Evolutionary conservation across 805 yeast species (phyloP).

Genomic region (Metschnikowia koreensis): DNA sequence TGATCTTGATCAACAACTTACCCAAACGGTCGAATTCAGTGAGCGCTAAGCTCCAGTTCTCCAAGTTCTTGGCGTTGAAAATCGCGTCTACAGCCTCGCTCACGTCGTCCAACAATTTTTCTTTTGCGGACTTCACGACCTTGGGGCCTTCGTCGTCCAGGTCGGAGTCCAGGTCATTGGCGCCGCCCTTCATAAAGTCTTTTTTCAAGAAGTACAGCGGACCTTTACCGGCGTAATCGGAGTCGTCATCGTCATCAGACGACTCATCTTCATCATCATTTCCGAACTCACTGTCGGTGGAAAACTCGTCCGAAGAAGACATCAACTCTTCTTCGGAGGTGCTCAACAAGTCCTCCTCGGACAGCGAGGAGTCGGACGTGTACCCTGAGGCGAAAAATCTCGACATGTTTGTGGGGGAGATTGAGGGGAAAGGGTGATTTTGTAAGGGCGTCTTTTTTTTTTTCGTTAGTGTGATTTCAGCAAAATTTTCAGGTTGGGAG

Average conservation of each 20-base stretch:
- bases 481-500: slow-evolving; percentile 15
- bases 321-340: slow-evolving; percentile 63
- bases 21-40: slow-evolving; percentile 76
- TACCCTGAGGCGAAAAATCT: slow-evolving; percentile 79
- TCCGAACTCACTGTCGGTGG: slow-evolving; percentile 51
- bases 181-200: slow-evolving; percentile 42
- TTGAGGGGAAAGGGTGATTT: not conserved
- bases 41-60: slow-evolving; percentile 77
- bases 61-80: slow-evolving; percentile 63
- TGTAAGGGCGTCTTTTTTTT: not conserved
- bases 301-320: slow-evolving; percentile 44
- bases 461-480: slow-evolving; percentile 2
- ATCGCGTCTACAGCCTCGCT: slow-evolving; percentile 62
- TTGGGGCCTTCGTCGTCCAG: slow-evolving; percentile 70
- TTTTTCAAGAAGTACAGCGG: slow-evolving; percentile 57
- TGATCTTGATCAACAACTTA: slow-evolving; percentile 62
- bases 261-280: slow-evolving; percentile 33
- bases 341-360: slow-evolving; percentile 50
- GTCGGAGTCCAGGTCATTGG: slow-evolving; percentile 42
- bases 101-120: slow-evolving; percentile 87
- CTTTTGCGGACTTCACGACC: slow-evolving; percentile 91
- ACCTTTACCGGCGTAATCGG: slow-evolving; percentile 39
- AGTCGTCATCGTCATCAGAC: slow-evolving; percentile 37
- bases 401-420: slow-evolving; percentile 55
- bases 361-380: slow-evolving; percentile 54